These are phyloP conservation scores for Moringa oleifera DNA, from an alignment of 345 rosid genomes.

Conservation along the genomic window DNA sequence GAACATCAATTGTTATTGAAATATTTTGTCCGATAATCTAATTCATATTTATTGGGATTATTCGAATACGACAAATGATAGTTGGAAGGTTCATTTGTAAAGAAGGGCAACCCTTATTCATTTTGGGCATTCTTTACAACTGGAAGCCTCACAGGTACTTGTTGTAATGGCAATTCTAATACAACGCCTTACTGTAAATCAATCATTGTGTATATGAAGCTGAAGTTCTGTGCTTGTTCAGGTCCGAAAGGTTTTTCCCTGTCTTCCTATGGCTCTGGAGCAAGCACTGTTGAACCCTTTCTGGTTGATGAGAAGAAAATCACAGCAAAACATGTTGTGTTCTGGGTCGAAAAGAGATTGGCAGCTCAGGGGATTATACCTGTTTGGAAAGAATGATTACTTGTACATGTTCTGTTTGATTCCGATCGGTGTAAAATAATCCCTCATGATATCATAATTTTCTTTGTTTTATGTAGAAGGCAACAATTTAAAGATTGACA, in stretches of 20 bases:
- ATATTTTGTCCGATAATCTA: background rate
- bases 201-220: background rate
- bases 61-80: conserved; percentile 12
- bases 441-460: no score
- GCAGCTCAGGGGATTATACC: conserved; percentile 95
- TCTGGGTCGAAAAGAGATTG: conserved; percentile 93
- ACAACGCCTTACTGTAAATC: no score
- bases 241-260: conserved; percentile 85
- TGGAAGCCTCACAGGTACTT: conserved; percentile 62
- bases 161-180: background rate
- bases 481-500: background rate
- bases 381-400: conserved; percentile 55
- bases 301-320: conserved; percentile 86
- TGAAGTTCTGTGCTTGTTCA: conserved; percentile 23
- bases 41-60: background rate
- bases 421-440: no score
- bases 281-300: conserved; percentile 93
- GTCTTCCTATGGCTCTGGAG: conserved; percentile 65
- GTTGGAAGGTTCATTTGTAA: conserved; percentile 78
- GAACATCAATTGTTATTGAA: no score
- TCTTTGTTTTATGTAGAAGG: no score
- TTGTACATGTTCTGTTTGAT: background rate
- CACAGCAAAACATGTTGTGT: conserved; percentile 67
- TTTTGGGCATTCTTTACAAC: conserved; percentile 94
- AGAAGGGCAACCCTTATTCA: conserved; percentile 47